Evolutionary conservation across 306 rosid species (phyloP).

Genomic region (Luffa acutangula): DNA sequence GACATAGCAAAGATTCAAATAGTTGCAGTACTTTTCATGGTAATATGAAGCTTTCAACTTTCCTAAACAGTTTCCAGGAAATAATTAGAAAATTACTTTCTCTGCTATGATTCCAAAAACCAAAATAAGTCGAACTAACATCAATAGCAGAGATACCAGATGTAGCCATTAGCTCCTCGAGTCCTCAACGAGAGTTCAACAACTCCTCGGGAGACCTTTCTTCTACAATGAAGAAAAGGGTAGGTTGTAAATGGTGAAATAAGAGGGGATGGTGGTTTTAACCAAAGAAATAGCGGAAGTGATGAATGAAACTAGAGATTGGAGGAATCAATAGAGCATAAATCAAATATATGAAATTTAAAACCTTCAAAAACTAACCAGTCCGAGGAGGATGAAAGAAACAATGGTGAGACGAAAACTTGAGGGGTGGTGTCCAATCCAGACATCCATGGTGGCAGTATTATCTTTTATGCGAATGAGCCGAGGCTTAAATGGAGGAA

Average conservation of each 20-base stretch:
- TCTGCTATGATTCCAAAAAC: conserved; percentile 67
- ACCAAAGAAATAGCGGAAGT: background rate
- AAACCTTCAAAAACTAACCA: background rate
- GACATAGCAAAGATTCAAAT: background rate
- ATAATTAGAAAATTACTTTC: conserved; percentile 34
- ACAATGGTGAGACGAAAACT: background rate
- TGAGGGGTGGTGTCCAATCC: background rate
- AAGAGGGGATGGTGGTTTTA: background rate
- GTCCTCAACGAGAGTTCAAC: conserved; percentile 58
- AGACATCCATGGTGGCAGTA: background rate
- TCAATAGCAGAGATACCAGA: conserved; percentile 77
- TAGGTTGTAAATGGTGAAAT: conserved; percentile 58
- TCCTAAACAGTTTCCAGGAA: background rate
- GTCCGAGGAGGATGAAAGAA: background rate
- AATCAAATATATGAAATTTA: background rate
- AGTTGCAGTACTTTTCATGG: background rate
- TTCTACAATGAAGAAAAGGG: conserved; percentile 66
- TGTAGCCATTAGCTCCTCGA: conserved; percentile 73
- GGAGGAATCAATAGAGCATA: background rate
- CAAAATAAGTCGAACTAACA: conserved; percentile 49
- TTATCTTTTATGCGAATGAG: background rate
- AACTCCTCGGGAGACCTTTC: conserved; percentile 73
- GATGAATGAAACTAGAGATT: background rate
- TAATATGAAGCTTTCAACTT: background rate
- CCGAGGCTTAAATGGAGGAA: background rate